Evolutionary conservation across 768 basidiomycete genomes (phyloP).

Genomic region (Lyophyllum semitale): DNA sequence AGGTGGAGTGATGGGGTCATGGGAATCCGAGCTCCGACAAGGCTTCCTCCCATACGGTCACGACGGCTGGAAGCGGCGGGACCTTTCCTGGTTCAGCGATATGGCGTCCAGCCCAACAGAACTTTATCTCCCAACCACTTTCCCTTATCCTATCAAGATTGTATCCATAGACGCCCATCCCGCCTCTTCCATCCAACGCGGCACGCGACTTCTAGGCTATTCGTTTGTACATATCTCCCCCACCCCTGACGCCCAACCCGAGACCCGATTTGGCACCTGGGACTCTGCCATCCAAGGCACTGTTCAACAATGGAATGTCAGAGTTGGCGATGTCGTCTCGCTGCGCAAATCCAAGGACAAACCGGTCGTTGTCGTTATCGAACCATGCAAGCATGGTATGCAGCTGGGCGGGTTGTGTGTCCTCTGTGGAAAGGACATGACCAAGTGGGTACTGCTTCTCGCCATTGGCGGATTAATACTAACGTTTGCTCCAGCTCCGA

Average conservation of each 20-base stretch:
- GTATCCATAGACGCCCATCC: conserved; percentile 61
- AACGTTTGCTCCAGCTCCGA: conserved; percentile 51
- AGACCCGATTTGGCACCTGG: conserved; percentile 87
- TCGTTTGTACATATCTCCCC: conserved; percentile 67
- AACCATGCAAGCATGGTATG: conserved; percentile 96
- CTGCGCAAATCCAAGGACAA: conserved; percentile 57
- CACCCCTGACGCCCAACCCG: conserved; percentile 47
- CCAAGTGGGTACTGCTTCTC: conserved; percentile 56
- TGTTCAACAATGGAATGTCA: conserved; percentile 70
- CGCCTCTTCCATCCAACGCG: conserved; percentile 56
- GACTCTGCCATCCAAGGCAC: conserved; percentile 85
- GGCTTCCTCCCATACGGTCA: conserved; percentile 22
- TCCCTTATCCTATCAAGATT: conserved; percentile 88
- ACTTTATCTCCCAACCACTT: conserved; percentile 70
- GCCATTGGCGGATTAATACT: conserved; percentile 2
- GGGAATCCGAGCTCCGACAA: conserved; percentile 28
- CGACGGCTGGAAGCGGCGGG: conserved; percentile 19
- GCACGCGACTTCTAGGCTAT: conserved; percentile 81
- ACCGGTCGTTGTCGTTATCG: conserved; percentile 67
- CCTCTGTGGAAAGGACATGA: conserved; percentile 94
- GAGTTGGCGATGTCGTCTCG: conserved; percentile 64
- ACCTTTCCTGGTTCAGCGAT: conserved; percentile 22
- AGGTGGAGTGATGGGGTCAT: too few relatives aligned
- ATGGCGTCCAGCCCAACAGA: conserved; percentile 70
- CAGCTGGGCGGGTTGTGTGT: conserved; percentile 92